Base-by-base conservation (phyloP, 2,329 filamentous ascomycete species). In the Penicillium occitanis region DNA sequence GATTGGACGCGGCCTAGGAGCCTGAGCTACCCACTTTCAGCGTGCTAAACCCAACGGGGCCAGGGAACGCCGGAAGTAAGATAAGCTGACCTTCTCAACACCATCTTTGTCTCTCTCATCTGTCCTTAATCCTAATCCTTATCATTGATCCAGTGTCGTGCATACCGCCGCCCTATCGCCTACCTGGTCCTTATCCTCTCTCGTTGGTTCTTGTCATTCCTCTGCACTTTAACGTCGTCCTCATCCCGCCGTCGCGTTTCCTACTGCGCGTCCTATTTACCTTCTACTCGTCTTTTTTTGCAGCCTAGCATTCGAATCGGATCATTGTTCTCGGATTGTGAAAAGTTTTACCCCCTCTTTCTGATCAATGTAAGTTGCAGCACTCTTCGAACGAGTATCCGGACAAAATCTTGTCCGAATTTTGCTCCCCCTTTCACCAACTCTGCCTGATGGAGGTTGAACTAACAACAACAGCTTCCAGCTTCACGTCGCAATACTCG, bases 41-140 rank as follows among this genome's bases (percentile, higher is more conserved):
- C 37, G n/a, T 14, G 6, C 57, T 62, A 28, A 44, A 64, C 46
- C 42, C 44, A 22, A 50, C 60, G 44, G 50, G 48, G 50, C 50
- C 53, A 37, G 19, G 53, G 33, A 57, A 37, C n/a, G 53, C 53
- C 53, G 53, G 53, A 57, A 37, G 53, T 57, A 10, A 46, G 50
- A 59, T 58, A 40, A 63, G 46, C 22, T 42, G 46, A 53, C 60
- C 8, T 53, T 51, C 44, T 57, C 53, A 37, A 37, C 53, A 53
- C 28, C 50, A 53, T 53, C 50, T 33, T 53, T 17, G 14, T 2
- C 48, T 17, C n/a, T 57, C 53, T 40, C 30, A 57, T 57, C 51
- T 55, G 51, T 55, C 28, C 30, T 22, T 22, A 55, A 35, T 55
- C 51, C 28, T 37, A 57, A 14, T 57, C 33, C 53, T 57, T 57